phyloP scores from a whole-genome alignment of 2,329 filamentous ascomycete species.

The Periconia digitata region DNA sequence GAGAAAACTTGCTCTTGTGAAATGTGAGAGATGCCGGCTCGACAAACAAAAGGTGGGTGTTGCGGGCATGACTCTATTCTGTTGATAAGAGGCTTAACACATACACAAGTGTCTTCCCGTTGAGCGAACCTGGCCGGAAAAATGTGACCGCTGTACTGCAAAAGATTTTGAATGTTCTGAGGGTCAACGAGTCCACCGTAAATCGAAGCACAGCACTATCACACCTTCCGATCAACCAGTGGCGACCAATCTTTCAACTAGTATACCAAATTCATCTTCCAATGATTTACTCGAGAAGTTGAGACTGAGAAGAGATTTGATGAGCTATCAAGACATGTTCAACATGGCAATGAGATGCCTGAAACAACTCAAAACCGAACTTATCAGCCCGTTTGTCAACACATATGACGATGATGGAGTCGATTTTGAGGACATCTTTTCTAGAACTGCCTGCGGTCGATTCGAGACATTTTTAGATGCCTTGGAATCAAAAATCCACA shows the following conservation, averaged over 20 bases:
- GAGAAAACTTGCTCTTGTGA: slow-evolving; percentile 6
- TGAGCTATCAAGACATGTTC: slow-evolving; percentile 5
- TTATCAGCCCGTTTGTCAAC: slow-evolving; percentile 1
- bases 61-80: too few relatives aligned
- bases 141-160: slow-evolving; percentile 4
- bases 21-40: slow-evolving; percentile 8
- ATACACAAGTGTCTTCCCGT: slow-evolving; percentile 4
- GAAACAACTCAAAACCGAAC: neutral
- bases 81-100: too few relatives aligned
- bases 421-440: neutral
- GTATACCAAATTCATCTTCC: neutral
- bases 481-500: neutral
- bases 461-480: neutral
- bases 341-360: slow-evolving; percentile 1
- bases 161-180: slow-evolving; percentile 13
- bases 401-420: neutral
- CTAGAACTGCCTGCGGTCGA: neutral
- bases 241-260: neutral
- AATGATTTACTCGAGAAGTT: neutral
- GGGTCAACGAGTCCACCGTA: slow-evolving; percentile 4
- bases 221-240: neutral
- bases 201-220: neutral
- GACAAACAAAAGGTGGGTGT: slow-evolving; percentile 9
- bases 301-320: neutral
- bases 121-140: slow-evolving; percentile 4